Evolutionary conservation across 345 rosid genomes (phyloP).

Genomic region (Populus deltoides): DNA sequence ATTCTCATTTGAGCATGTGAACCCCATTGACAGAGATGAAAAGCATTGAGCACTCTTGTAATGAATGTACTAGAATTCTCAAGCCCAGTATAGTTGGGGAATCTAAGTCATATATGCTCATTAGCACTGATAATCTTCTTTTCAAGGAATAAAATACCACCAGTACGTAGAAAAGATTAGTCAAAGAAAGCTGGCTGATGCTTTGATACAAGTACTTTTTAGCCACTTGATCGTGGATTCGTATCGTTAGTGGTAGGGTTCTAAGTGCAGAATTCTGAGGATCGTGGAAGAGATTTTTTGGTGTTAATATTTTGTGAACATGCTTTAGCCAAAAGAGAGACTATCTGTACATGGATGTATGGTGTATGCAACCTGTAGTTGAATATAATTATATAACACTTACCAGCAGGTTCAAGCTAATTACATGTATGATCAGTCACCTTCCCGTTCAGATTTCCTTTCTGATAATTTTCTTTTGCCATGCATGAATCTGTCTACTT

Average conservation of each 20-base stretch:
- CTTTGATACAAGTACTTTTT: too few relatives aligned
- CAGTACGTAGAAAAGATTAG: too few relatives aligned
- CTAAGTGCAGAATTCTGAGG: not conserved
- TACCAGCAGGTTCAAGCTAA: not conserved
- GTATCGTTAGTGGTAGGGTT: too few relatives aligned
- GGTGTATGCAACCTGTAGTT: not conserved
- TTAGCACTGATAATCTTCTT: not conserved
- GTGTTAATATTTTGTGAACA: not conserved
- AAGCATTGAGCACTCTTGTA: not conserved
- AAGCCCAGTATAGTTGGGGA: not conserved
- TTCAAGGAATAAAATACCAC: too few relatives aligned
- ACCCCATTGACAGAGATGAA: slow-evolving; percentile 19
- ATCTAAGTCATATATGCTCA: not conserved
- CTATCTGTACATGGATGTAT: not conserved
- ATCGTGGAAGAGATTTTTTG: not conserved
- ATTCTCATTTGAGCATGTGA: slow-evolving; percentile 17
- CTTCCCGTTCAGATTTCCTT: not conserved
- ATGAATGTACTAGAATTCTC: not conserved
- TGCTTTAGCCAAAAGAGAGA: not conserved
- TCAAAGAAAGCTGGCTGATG: too few relatives aligned
- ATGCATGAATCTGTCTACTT: not conserved
- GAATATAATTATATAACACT: not conserved
- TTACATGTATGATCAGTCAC: not conserved
- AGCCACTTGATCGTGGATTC: too few relatives aligned
- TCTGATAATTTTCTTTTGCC: not conserved